A percentile compares a stretch with the other conserved stretches of the same genome.
phyloP scores from a whole-genome alignment of 208 protist species.

The Endotrypanum monterogeii region DNA sequence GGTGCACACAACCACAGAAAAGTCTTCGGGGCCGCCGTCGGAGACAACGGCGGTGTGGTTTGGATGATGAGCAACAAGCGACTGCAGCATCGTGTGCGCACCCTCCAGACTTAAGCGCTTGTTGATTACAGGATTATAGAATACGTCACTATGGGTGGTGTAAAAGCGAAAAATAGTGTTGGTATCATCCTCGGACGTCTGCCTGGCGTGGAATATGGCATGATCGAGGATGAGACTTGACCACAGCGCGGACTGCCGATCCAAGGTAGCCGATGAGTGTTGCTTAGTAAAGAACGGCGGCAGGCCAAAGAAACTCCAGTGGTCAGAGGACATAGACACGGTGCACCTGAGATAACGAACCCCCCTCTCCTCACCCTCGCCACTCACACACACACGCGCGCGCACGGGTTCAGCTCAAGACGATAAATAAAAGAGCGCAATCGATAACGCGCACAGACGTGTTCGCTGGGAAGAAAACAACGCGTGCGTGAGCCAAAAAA shows the following conservation, averaged over 20 bases:
- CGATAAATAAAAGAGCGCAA: background rate
- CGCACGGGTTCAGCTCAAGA: background rate
- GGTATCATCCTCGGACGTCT: slow-evolving; percentile 12
- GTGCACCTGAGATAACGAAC: background rate
- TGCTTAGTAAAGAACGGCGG: slow-evolving; percentile 89
- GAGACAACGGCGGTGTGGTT: slow-evolving; percentile 60
- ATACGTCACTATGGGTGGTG: slow-evolving; percentile 70
- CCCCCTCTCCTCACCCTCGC: no score
- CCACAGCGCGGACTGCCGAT: slow-evolving; percentile 70
- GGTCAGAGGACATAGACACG: slow-evolving; percentile 34
- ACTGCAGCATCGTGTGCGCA: slow-evolving; percentile 65
- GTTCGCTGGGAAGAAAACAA: background rate
- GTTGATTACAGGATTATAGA: slow-evolving; percentile 64
- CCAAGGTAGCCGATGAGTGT: slow-evolving; percentile 54
- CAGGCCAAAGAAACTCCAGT: slow-evolving; percentile 82
- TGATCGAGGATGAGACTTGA: slow-evolving; percentile 74
- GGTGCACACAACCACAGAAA: slow-evolving; percentile 73
- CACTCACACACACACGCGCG: no score
- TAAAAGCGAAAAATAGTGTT: slow-evolving; percentile 66
- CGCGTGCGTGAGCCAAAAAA: background rate
- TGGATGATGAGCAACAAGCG: slow-evolving; percentile 51
- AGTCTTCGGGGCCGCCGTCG: slow-evolving; percentile 37
- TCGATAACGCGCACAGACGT: background rate
- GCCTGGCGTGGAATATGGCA: slow-evolving; percentile 62
- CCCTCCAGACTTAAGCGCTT: slow-evolving; percentile 58